Base-by-base conservation (phyloP, 225 moss, liverwort and hornwort species). In the Pseudoscleropodium purum region DNA sequence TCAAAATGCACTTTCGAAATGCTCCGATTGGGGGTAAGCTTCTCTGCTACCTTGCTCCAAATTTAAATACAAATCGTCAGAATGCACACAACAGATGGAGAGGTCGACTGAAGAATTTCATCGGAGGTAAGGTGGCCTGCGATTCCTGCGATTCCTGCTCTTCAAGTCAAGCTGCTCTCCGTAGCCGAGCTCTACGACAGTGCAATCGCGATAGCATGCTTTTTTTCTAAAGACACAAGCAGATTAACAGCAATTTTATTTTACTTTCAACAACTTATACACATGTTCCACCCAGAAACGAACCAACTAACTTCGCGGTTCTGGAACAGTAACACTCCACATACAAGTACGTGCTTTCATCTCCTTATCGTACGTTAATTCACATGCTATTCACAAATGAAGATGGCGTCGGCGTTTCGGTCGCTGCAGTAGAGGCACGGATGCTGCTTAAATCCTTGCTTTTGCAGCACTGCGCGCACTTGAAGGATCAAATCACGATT, bases 401-500 rank as follows among this genome's bases (percentile, higher is more conserved):
- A 99, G 36, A 63, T 23, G 34, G 82, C 62, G 29, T 94, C 87
- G 62, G 94, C 92, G 59, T 96, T 95, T 7, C 24, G 27, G 66
- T 97, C 92, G 83, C 89, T 93, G 45, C 89, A 95, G 76, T 95
- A 99, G 67, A 99, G 94, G 63, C 99, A 99, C 20, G 99, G 97
- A 64, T 96, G 96, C 90, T 99, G 99, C 67, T 95, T 89, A 54
- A 96, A 96, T 37, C 97, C 97, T 87, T 93, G 91, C 91, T 92
- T 86, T 61, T 89, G 84, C 30, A 99, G 90, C 86, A 94, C 74
- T 69, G 91, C 92, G 60, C 97, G 97, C 66, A 96, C 94, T 88
- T 90, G 85, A 24, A 89, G 90, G 45, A 97, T 92, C 59, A 99
- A 89, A 23, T 97, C 92, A 19, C 91, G 88, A 57, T 97, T 94